A percentile compares a stretch with the other conserved stretches of the same genome.
phyloP scores from a whole-genome alignment of 495 filamentous ascomycete species.

The Bryoglossum gracile region DNA sequence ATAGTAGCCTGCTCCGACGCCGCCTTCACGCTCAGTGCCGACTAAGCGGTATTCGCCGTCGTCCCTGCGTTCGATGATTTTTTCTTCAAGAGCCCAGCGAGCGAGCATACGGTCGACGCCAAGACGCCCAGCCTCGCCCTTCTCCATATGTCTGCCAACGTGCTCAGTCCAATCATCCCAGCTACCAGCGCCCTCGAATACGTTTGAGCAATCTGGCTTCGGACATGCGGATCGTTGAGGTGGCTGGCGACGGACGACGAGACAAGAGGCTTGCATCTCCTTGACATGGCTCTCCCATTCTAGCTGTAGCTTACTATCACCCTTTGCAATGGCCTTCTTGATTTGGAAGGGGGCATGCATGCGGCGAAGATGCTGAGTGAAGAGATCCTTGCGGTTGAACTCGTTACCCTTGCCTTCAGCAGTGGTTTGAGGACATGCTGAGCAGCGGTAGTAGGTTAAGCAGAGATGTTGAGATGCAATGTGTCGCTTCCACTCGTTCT shows the following conservation, averaged over 20 bases:
- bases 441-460: slow-evolving; percentile 76
- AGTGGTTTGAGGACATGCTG: slow-evolving; percentile 58
- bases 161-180: slow-evolving; percentile 94
- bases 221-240: slow-evolving; percentile 63
- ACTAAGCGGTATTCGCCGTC: slow-evolving; percentile 44
- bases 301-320: slow-evolving; percentile 42
- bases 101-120: slow-evolving; percentile 45
- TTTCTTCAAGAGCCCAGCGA: slow-evolving; percentile 48
- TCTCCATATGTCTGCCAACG: slow-evolving; percentile 82
- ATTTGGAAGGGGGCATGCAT: slow-evolving; percentile 51
- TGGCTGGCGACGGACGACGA: slow-evolving; percentile 54
- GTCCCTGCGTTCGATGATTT: slow-evolving; percentile 48
- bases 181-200: slow-evolving; percentile 61
- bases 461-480: slow-evolving; percentile 83
- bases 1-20: slow-evolving; percentile 20
- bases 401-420: slow-evolving; percentile 51
- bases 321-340: slow-evolving; percentile 41
- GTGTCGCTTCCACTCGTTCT: slow-evolving; percentile 98
- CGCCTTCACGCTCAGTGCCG: slow-evolving; percentile 23
- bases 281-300: slow-evolving; percentile 52
- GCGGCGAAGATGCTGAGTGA: slow-evolving; percentile 69
- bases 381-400: slow-evolving; percentile 67
- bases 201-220: slow-evolving; percentile 55
- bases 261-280: slow-evolving; percentile 61
- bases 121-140: slow-evolving; percentile 43